Percentiles rank a stretch among this genome's conserved stretches.
These are phyloP conservation scores for Cutaneotrichosporon mucoides DNA, from an alignment of 1,284 basidiomycete species.

Conservation along the genomic window DNA sequence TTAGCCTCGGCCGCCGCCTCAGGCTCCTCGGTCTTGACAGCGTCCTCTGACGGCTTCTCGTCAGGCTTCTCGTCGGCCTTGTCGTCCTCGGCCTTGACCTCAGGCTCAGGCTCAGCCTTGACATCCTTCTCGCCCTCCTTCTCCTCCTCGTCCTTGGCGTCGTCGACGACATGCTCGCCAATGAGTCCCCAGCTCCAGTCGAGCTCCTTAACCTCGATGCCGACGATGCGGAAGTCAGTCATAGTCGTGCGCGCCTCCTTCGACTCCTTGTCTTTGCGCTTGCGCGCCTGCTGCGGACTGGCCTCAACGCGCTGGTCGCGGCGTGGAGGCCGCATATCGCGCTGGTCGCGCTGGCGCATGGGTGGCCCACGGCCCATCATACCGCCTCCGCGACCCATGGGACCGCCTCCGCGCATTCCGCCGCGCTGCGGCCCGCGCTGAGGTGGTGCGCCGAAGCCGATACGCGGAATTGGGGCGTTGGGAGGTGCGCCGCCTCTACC, in stretches of 20 bases:
- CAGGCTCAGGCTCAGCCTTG: constrained; percentile 3
- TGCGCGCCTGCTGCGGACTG: constrained; percentile 18
- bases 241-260: constrained; percentile 70
- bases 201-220: constrained; percentile 63
- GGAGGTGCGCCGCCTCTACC: constrained; percentile 16
- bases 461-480: constrained; percentile 11
- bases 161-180: constrained; percentile 25
- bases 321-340: constrained; percentile 5
- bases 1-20: too few species aligned
- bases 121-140: constrained; percentile 14
- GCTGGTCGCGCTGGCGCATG: constrained; percentile 12
- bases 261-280: constrained; percentile 29
- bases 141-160: constrained; percentile 11
- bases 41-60: too few species aligned
- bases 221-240: constrained; percentile 93
- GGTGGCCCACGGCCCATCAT: constrained; percentile 12
- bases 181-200: constrained; percentile 51
- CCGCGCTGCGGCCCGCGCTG: constrained; percentile 51
- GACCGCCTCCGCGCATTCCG: constrained; percentile 14
- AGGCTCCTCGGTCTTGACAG: too few species aligned
- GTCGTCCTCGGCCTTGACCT: constrained; percentile 13
- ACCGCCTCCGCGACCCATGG: constrained; percentile 8
- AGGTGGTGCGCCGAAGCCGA: constrained; percentile 41
- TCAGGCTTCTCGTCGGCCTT: constrained; percentile 15
- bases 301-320: constrained; percentile 7